Conservation (phyloP, 176 grass and related monocot genomes). For the Saccharum officinarum region DNA sequence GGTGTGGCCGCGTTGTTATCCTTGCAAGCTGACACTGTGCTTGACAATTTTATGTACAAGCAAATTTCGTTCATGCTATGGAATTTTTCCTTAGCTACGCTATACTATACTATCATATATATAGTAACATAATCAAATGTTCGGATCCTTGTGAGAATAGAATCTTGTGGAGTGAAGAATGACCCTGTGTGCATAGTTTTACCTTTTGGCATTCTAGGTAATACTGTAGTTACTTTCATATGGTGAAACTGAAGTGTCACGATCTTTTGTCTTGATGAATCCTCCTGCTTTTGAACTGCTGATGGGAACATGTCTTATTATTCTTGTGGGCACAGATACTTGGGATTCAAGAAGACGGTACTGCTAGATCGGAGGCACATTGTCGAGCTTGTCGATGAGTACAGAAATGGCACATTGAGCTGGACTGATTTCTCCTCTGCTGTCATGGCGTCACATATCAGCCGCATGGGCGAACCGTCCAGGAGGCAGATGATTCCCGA, state of each 20-base stretch:
- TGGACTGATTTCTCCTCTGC: conserved; percentile 77
- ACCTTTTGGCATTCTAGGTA: not conserved
- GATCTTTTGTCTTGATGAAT: not conserved
- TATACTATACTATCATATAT: not conserved
- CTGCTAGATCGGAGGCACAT: conserved; percentile 77
- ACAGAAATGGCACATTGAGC: conserved; percentile 56
- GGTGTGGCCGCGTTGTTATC: not conserved
- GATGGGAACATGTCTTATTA: not conserved
- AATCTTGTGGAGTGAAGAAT: not conserved
- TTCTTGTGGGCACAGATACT: conserved; percentile 48
- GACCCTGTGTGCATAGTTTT: not conserved
- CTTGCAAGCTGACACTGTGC: not conserved
- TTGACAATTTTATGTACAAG: conserved; percentile 1
- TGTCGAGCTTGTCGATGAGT: conserved; percentile 72
- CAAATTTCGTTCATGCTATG: not conserved
- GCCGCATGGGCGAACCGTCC: conserved; percentile 70
- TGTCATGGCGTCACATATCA: conserved; percentile 61
- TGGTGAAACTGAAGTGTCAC: not conserved
- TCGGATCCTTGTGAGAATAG: not conserved
- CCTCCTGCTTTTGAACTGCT: not conserved
- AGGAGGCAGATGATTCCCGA: conserved; percentile 73
- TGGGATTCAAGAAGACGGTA: conserved; percentile 88
- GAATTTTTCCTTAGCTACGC: not conserved
- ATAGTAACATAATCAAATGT: not conserved
- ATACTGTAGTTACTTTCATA: not conserved